Evolutionary conservation across 164 flowering plant genomes (phyloP), one percentile per base, ranked within the genome.

Genomic region (Tinospora cordifolia): DNA sequence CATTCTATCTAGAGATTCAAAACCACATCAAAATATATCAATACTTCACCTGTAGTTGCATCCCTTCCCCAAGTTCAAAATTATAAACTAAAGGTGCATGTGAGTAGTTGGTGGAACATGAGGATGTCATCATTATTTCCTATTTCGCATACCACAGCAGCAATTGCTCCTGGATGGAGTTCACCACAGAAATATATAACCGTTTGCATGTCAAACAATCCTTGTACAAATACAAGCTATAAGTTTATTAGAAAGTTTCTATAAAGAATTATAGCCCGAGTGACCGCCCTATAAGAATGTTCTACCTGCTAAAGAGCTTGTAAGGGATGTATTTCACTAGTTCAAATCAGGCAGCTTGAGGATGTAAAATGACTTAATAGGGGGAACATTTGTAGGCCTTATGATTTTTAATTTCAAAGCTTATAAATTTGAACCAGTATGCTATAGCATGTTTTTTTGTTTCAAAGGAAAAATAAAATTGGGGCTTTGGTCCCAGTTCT

Each of bases 21-120:
- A 70, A 11, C 30, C 24, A 6, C 10, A 14, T 34, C 17, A 24
- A 26, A 25, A 8, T 41, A 22, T 17, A 26, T 13, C n/a, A 27
- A 64, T 2, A 34, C 49, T 44, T 9, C 67, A 79, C 85, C 82
- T 83, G 81, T 65, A 83, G 74, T 30, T 79, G 70, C 75, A 79
- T 76, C 49, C 81, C 77, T 17, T 78, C 86, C 34, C 63, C 75
- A 17, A 83, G 78, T 39, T 77, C 76, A 69, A 81, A 83, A 21
- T 75, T 71, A 69, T 76, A 75, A 77, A 78, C 74, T 21, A 76
- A 62, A 44, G 82, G 79, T 22, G 65, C 21, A 51, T 44, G 68
- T 34, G 72, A 38, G 69, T 38, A 14, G 47, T 39, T 65, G 39
- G 67, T 40, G 19, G 73, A 73, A 24, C 39, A 66, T 11, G 76